Evolutionary conservation across 2,329 filamentous ascomycete genomes (phyloP).

Genomic region (Fusarium goolgardi): DNA sequence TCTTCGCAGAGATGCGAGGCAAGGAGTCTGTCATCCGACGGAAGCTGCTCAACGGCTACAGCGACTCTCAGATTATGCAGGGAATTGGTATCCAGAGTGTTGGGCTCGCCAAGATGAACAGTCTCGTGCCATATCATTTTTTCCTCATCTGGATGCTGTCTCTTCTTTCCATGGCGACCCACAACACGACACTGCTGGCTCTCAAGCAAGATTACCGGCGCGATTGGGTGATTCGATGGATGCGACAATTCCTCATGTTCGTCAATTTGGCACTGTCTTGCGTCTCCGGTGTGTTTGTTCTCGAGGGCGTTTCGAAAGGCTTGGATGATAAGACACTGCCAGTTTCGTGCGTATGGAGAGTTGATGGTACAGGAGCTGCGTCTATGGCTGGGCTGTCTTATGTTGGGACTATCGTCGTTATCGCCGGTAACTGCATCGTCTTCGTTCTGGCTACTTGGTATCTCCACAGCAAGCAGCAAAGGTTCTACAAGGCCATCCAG

Average conservation of each 20-base stretch:
- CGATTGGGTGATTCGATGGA: slow-evolving; percentile 74
- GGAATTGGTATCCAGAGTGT: slow-evolving; percentile 76
- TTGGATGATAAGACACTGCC: slow-evolving; percentile 65
- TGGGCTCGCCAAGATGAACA: slow-evolving; percentile 68
- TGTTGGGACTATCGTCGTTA: slow-evolving; percentile 70
- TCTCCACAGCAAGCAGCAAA: slow-evolving; percentile 65
- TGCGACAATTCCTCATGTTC: slow-evolving; percentile 74
- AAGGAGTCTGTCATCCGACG: slow-evolving; percentile 66
- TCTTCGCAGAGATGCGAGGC: slow-evolving; percentile 64
- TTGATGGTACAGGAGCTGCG: slow-evolving; percentile 52
- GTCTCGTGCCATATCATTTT: slow-evolving; percentile 75
- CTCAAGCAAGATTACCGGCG: slow-evolving; percentile 73
- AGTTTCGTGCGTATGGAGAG: slow-evolving; percentile 70
- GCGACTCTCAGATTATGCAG: slow-evolving; percentile 75
- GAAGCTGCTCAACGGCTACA: slow-evolving; percentile 73
- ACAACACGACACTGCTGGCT: slow-evolving; percentile 73
- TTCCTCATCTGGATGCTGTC: slow-evolving; percentile 78
- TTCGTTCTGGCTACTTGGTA: slow-evolving; percentile 73
- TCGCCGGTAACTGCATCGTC: slow-evolving; percentile 67
- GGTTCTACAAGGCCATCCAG: slow-evolving; percentile 67
- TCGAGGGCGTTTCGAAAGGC: slow-evolving; percentile 64
- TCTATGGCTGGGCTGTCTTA: slow-evolving; percentile 61
- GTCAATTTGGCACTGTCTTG: slow-evolving; percentile 70
- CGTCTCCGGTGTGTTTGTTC: slow-evolving; percentile 66
- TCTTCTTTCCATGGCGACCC: slow-evolving; percentile 72